Percentiles rank a stretch among this genome's conserved stretches.
These are phyloP conservation scores for Lipomyces lipofer DNA, from an alignment of 805 yeast genomes.

Conservation along the genomic window DNA sequence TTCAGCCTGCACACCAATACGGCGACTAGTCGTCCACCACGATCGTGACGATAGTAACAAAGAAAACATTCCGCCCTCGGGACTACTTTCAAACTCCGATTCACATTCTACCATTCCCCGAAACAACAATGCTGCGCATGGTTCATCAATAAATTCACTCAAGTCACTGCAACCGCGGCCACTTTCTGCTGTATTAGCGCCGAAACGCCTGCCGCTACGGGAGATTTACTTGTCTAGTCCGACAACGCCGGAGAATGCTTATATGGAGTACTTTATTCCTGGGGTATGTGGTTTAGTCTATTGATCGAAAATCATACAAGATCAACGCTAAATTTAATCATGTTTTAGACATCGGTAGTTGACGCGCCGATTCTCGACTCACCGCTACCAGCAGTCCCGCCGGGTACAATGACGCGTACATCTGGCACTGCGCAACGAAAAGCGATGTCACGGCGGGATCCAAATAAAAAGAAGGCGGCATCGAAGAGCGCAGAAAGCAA, in stretches of 20 bases:
- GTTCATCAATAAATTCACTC: too few species aligned
- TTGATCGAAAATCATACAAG: background rate
- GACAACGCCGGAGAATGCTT: constrained; percentile 25
- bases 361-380: constrained; percentile 1
- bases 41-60: constrained; percentile 14
- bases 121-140: too few species aligned
- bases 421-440: too few species aligned
- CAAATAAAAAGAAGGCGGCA: too few species aligned
- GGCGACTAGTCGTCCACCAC: background rate
- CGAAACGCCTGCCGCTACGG: constrained; percentile 16
- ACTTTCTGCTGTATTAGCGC: background rate
- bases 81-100: too few species aligned
- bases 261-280: constrained; percentile 14
- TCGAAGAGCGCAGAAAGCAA: too few species aligned
- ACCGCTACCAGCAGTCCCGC: background rate
- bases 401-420: too few species aligned
- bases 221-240: constrained; percentile 26
- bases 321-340: background rate
- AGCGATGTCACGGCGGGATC: too few species aligned
- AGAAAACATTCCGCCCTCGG: constrained; percentile 20
- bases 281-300: constrained; percentile 9
- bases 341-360: background rate
- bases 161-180: too few species aligned
- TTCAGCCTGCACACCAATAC: background rate
- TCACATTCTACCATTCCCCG: background rate